These are phyloP conservation scores for Primulina huaijiensis DNA, from an alignment of 257 asterid species.

Conservation along the genomic window DNA sequence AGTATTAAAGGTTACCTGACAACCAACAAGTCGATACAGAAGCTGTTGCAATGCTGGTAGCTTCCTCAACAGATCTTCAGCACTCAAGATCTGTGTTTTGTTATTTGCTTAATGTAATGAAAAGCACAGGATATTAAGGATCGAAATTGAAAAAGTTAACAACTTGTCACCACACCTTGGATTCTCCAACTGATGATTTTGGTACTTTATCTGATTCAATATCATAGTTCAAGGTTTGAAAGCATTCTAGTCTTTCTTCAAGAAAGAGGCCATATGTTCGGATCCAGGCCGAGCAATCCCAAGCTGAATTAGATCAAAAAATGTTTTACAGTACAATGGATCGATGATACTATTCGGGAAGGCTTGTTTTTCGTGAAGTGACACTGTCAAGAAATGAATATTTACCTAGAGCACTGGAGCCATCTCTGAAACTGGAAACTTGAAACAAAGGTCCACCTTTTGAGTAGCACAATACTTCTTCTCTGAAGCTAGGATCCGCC, in stretches of 20 bases:
- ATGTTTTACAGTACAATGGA: slow-evolving; percentile 5
- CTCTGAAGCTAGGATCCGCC: slow-evolving; percentile 77
- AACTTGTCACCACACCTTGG: slow-evolving; percentile 37
- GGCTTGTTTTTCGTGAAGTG: neutral
- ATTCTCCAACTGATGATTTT: slow-evolving; percentile 40
- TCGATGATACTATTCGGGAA: neutral
- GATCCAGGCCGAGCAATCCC: slow-evolving; percentile 43
- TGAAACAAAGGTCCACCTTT: slow-evolving; percentile 66
- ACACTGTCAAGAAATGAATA: neutral
- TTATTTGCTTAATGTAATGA: slow-evolving; percentile 37
- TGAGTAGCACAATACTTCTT: slow-evolving; percentile 57
- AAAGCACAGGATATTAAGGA: neutral
- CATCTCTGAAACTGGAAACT: slow-evolving; percentile 80
- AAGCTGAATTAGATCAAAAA: slow-evolving; percentile 52
- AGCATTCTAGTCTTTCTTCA: slow-evolving; percentile 55
- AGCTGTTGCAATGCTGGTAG: slow-evolving; percentile 84
- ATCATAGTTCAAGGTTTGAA: slow-evolving; percentile 42
- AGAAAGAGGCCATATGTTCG: slow-evolving; percentile 50
- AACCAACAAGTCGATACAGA: slow-evolving; percentile 66
- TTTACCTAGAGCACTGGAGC: slow-evolving; percentile 73
- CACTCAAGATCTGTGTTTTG: slow-evolving; percentile 43
- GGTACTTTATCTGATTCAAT: slow-evolving; percentile 44
- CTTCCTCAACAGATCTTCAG: slow-evolving; percentile 57
- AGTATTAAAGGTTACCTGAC: slow-evolving; percentile 48
- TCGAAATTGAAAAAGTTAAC: too few relatives aligned